Evolutionary conservation across 257 asterid species (phyloP), one percentile per base, ranked within the genome.

Genomic region (Gentiana dahurica): DNA sequence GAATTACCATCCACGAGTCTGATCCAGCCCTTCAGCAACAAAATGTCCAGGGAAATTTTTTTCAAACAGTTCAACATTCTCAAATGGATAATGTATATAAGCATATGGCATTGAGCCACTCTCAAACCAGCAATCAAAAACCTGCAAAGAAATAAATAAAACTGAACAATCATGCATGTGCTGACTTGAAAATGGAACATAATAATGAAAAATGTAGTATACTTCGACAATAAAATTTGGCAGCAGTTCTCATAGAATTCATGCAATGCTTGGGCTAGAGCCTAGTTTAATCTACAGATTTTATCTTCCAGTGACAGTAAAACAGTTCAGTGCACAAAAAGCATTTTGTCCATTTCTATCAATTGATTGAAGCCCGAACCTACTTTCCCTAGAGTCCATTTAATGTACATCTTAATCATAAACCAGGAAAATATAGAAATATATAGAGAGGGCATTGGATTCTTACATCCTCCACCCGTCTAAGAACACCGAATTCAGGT

Each of bases 51-150:
- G 97, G 67, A 90, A 90, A 70, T 90, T 90, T 51, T 82, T 87
- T 67, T 90, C 91, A 65, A 90, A 90, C 36, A 86, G 83, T 45
- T 84, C 88, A 36, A 66, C 82, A 69, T 90, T 90, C 70, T 90
- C 97, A 65, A 90, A 90, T 13, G 97, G 97, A 68, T 90, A 90
- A 61, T 90, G 97, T 59, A 90, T 84, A 63, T 90, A 87, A 7
- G 96, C 97, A 66, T 87, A 90, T 63, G 97, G 97, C 97, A 90
- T 90, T 59, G 96, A 90, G 33, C 96, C 97, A 71, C 97, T 90
- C 80, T 90, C 97, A 65, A 90, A 90, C 97, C 97, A 90, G 75
- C 97, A 90, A 65, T 90, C 97, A 49, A 90, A 86, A 33, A 89
- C 79, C 79, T 73, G 58, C 41, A 53, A n/a, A 54, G n/a, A 4